Evolutionary conservation across 768 basidiomycete species (phyloP).

Genomic region (Agrocybe pediades): DNA sequence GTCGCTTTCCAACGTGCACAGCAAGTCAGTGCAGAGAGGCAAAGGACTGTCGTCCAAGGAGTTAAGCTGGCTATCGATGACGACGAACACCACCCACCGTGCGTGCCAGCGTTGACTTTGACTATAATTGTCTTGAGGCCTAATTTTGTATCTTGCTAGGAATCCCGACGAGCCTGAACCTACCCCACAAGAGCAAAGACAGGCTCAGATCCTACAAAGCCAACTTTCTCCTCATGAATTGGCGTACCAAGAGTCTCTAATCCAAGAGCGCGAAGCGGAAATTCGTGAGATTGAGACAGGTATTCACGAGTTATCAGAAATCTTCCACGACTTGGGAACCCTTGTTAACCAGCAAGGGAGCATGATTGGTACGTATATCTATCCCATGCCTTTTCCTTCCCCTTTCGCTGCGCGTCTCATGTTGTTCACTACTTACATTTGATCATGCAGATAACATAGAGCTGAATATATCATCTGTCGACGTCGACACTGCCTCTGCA

Average conservation of each 20-base stretch:
- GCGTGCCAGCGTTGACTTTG: slow-evolving; percentile 5
- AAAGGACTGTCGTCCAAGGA: slow-evolving; percentile 85
- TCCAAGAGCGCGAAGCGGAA: slow-evolving; percentile 91
- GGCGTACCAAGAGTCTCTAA: slow-evolving; percentile 93
- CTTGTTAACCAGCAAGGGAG: slow-evolving; percentile 92
- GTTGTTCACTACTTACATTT: background rate
- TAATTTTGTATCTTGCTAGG: slow-evolving; percentile 10
- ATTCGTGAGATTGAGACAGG: slow-evolving; percentile 97
- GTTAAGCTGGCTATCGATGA: slow-evolving; percentile 87
- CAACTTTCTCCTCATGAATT: slow-evolving; percentile 90
- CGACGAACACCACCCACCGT: slow-evolving; percentile 42
- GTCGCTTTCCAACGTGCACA: slow-evolving; percentile 92
- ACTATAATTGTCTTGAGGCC: background rate
- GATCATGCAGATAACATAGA: slow-evolving; percentile 86
- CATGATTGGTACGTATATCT: slow-evolving; percentile 76
- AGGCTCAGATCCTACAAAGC: slow-evolving; percentile 67
- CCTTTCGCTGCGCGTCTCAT: background rate
- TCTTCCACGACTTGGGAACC: slow-evolving; percentile 95
- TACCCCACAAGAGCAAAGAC: slow-evolving; percentile 55
- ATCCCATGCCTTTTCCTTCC: background rate
- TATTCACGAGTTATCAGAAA: slow-evolving; percentile 94
- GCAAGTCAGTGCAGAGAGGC: slow-evolving; percentile 86
- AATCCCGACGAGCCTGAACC: slow-evolving; percentile 41
- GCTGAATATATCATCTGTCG: slow-evolving; percentile 86
- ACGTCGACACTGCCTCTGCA: slow-evolving; percentile 79